Conservation (phyloP, 2,329 filamentous ascomycete species). For the Ophiostoma ulmi region DNA sequence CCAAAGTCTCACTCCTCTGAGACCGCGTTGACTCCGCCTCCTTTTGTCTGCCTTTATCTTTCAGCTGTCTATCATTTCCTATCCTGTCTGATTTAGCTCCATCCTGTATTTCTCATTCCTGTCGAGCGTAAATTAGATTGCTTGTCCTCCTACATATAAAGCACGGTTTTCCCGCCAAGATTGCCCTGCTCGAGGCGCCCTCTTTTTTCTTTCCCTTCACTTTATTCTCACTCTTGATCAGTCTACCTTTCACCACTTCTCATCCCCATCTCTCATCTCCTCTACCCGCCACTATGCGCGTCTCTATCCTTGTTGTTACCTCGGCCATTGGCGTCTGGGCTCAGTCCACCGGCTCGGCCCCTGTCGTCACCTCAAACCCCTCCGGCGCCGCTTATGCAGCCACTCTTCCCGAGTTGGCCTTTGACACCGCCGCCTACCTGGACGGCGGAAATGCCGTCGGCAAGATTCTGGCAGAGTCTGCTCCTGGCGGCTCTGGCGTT, state of each 20-base stretch:
- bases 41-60: neutral
- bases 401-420: slow-evolving; percentile 48
- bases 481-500: slow-evolving; percentile 33
- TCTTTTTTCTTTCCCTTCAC: neutral
- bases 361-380: slow-evolving; percentile 50
- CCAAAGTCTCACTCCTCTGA: neutral
- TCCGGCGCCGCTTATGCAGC: slow-evolving; percentile 50
- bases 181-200: neutral
- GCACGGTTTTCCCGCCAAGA: neutral
- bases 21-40: neutral
- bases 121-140: neutral
- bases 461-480: slow-evolving; percentile 31
- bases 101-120: neutral
- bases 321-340: slow-evolving; percentile 19
- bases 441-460: slow-evolving; percentile 49
- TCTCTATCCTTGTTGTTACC: slow-evolving; percentile 20
- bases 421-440: slow-evolving; percentile 45
- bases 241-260: neutral
- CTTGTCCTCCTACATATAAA: neutral
- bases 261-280: neutral
- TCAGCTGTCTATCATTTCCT: neutral
- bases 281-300: slow-evolving; percentile 21
- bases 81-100: neutral
- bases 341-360: slow-evolving; percentile 16
- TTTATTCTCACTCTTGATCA: neutral